These are phyloP conservation scores for Stephanodiscus minutulus DNA, from an alignment of 108 stramenopile species.

Conservation along the genomic window DNA sequence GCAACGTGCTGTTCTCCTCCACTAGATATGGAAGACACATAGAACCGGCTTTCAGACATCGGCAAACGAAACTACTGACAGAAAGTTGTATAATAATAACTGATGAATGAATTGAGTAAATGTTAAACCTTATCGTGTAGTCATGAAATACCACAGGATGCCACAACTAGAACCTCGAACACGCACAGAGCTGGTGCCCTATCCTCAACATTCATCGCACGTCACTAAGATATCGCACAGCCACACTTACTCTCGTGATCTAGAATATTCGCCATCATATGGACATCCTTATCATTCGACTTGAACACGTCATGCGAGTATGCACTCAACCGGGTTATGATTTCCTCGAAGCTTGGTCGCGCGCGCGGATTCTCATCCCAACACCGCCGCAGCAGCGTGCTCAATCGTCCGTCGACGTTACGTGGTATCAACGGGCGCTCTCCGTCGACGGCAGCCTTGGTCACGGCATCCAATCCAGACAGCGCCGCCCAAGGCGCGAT, in stretches of 20 bases:
- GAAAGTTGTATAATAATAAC: no score
- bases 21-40: no score
- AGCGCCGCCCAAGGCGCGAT: slow-evolving; percentile 75
- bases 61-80: no score
- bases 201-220: no score
- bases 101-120: no score
- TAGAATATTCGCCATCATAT: neutral
- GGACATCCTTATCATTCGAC: slow-evolving; percentile 32
- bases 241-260: slow-evolving; percentile 15
- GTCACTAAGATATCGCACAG: slow-evolving; percentile 35
- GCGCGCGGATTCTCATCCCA: slow-evolving; percentile 82
- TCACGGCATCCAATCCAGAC: slow-evolving; percentile 74
- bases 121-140: no score
- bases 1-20: no score
- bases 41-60: no score
- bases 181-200: no score
- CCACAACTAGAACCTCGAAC: no score
- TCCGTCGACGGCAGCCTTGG: slow-evolving; percentile 75
- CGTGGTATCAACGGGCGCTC: slow-evolving; percentile 80
- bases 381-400: slow-evolving; percentile 65
- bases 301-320: slow-evolving; percentile 55
- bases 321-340: slow-evolving; percentile 55
- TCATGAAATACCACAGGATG: no score
- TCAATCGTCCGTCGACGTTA: slow-evolving; percentile 64
- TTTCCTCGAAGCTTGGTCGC: slow-evolving; percentile 75